Evolutionary conservation across 306 rosid genomes (phyloP), one percentile per base, ranked within the genome.

Genomic region (Cucumis sativus): DNA sequence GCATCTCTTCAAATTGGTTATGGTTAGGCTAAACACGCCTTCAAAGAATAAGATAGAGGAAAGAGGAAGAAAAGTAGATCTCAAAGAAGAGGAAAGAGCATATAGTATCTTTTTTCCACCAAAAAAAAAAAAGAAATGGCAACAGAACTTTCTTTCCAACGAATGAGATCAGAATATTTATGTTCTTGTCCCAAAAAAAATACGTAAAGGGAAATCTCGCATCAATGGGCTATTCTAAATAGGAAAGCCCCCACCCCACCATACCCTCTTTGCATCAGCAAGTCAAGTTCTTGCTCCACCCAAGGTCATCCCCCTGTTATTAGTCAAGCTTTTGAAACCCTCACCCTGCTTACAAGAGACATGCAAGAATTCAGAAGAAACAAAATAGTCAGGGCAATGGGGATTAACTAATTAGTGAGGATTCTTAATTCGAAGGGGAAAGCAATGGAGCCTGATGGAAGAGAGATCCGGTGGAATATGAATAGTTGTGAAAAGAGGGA

Each of bases 1-100:
- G 89, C 97, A 92, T 96, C 56, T 33, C 79, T 55, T 30, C 21
- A 39, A 43, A 40, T 23, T 39, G 78, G 37, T 43, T 62, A 41
- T 54, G 7, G 49, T 25, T 79, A 63, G 20, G 69, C 69, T 30
- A 67, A 60, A 25, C 54, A 40, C 60, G 64, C 79, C 78, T 78
- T 62, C 67, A 65, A 77, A 61, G 76, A 65, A 67, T 47, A 18
- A 3, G 65, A 52, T 61, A 25, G 35, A 28, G 49, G 74, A 39
- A 75, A 63, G 55, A 76, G 60, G 51, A 55, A 67, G 68, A 16
- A 45, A 74, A 41, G 33, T 41, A 71, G 41, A 71, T 71, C 76
- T 47, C 40, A 71, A 25, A 16, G 59, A 49, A 8, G 59, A 43
- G 16, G 13, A 7, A 47, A 25, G 21, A 70, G 59, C 14, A 43